These are phyloP conservation scores for Acer saccharum DNA, from an alignment of 345 rosid species.

Conservation along the genomic window DNA sequence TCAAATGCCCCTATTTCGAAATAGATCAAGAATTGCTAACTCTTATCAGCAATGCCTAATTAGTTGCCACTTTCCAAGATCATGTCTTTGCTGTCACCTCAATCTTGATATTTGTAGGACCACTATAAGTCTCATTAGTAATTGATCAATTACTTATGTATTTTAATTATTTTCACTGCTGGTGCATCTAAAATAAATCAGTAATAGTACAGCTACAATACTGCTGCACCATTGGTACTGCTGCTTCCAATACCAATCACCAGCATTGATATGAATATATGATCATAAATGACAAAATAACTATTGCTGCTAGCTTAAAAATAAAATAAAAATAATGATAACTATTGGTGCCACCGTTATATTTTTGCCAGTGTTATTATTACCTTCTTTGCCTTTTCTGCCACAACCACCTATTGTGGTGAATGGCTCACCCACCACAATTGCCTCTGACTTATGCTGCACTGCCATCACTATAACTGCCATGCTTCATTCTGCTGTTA, in stretches of 20 bases:
- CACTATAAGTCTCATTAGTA: not conserved
- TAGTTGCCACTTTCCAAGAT: not conserved
- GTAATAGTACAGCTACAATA: not conserved
- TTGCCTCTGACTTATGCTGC: not conserved
- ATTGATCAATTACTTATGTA: not conserved
- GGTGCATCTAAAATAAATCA: not conserved
- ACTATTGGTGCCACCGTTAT: not conserved
- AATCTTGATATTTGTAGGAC: not conserved
- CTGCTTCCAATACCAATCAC: no score
- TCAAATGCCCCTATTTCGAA: no score
- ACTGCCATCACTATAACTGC: not conserved
- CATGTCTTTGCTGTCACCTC: not conserved
- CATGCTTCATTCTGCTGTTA: not conserved
- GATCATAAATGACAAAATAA: no score
- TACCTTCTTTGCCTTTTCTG: not conserved
- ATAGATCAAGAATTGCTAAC: no score
- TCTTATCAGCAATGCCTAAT: no score
- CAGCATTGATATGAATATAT: no score
- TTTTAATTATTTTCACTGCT: not conserved
- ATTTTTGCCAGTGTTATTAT: not conserved
- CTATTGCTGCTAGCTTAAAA: not conserved
- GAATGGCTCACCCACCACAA: not conserved
- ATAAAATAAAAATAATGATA: no score
- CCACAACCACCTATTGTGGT: not conserved
- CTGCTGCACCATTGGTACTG: no score